phyloP scores from a whole-genome alignment of 1,284 basidiomycete genomes.

The Papiliotrema fonsecae region DNA sequence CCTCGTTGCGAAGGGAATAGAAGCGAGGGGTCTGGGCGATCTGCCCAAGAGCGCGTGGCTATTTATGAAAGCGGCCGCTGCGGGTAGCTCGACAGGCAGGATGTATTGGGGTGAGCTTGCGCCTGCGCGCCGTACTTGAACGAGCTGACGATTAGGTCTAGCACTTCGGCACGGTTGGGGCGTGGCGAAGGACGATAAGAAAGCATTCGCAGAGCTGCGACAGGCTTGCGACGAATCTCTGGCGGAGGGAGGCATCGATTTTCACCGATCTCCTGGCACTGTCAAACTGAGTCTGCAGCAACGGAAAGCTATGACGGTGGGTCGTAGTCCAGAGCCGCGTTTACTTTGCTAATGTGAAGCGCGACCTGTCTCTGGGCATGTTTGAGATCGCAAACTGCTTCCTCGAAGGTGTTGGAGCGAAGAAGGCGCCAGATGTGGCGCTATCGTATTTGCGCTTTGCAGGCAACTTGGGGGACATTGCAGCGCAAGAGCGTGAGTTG shows the following conservation, averaged over 20 bases:
- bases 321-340: conserved; percentile 5
- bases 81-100: conserved; percentile 38
- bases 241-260: conserved; percentile 24
- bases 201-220: conserved; percentile 36
- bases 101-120: conserved; percentile 42
- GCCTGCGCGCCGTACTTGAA: neutral
- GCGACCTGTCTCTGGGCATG: conserved; percentile 40
- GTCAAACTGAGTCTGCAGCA: conserved; percentile 26
- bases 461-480: conserved; percentile 40
- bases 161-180: conserved; percentile 45
- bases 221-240: conserved; percentile 39
- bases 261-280: conserved; percentile 25
- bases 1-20: conserved; percentile 29
- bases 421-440: conserved; percentile 37
- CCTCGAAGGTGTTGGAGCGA: conserved; percentile 43
- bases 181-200: conserved; percentile 37
- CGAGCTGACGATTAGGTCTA: conserved; percentile 22
- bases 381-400: conserved; percentile 46
- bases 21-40: conserved; percentile 36
- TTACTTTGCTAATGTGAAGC: conserved; percentile 15
- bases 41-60: conserved; percentile 41
- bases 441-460: conserved; percentile 43
- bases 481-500: conserved; percentile 45
- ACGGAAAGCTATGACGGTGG: conserved; percentile 31
- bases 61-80: conserved; percentile 45